Conservation (phyloP, 2,329 filamentous ascomycete genomes). For the Cercospora sojina region DNA sequence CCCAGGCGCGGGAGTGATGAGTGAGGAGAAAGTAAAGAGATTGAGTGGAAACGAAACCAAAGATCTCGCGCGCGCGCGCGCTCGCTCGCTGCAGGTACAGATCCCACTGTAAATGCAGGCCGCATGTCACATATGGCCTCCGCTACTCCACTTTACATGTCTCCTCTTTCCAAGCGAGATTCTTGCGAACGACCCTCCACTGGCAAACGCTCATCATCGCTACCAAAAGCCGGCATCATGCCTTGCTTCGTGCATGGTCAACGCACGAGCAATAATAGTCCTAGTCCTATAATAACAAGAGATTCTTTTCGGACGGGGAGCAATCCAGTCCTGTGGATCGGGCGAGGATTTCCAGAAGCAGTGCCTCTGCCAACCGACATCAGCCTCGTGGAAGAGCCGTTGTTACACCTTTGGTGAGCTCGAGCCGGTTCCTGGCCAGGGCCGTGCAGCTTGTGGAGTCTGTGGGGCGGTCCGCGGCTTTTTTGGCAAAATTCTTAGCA, state of each 20-base stretch:
- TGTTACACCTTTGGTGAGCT: slow-evolving; percentile 7
- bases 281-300: background rate
- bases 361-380: slow-evolving; percentile 16
- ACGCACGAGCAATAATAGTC: background rate
- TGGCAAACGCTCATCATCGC: background rate
- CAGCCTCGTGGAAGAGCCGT: slow-evolving; percentile 3
- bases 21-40: background rate
- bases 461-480: slow-evolving; percentile 4
- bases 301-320: background rate
- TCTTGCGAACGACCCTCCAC: slow-evolving; percentile 7
- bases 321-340: slow-evolving; percentile 9
- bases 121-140: background rate
- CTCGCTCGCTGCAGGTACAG: background rate
- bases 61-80: background rate
- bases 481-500: slow-evolving; percentile 14
- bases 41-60: slow-evolving; percentile 6
- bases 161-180: background rate
- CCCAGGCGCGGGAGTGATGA: background rate
- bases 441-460: slow-evolving; percentile 11
- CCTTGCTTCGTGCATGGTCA: background rate
- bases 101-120: slow-evolving; percentile 7
- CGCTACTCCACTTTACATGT: slow-evolving; percentile 3
- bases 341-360: slow-evolving; percentile 14
- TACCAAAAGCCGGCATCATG: slow-evolving; percentile 11
- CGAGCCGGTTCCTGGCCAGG: background rate